A percentile compares a stretch with the other conserved stretches of the same genome.
These are phyloP conservation scores for Annulohypoxylon truncatum DNA, from an alignment of 2,329 filamentous ascomycete genomes.

Conservation along the genomic window DNA sequence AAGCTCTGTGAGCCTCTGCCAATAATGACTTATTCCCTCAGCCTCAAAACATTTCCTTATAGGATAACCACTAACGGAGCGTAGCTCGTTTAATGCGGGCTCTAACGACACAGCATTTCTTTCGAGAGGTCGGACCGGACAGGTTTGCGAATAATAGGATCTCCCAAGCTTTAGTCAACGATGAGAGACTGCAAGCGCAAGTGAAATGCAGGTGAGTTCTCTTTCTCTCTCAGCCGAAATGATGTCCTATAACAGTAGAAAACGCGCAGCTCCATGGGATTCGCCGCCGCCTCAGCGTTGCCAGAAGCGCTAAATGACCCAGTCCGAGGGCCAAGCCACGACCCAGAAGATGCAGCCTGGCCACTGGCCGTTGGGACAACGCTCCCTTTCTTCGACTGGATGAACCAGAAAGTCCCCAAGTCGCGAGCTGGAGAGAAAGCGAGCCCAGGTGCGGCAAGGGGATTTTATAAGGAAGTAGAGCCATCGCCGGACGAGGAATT, in stretches of 20 bases:
- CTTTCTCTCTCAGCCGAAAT: background rate
- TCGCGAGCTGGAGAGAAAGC: constrained; percentile 32
- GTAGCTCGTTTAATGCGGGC: constrained; percentile 36
- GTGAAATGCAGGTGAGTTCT: constrained; percentile 30
- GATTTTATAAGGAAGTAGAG: constrained; percentile 20
- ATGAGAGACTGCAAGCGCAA: constrained; percentile 36
- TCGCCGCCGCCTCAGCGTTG: constrained; percentile 30
- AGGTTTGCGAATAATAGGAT: constrained; percentile 43
- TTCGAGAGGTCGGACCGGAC: constrained; percentile 34
- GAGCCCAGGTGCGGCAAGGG: constrained; percentile 35
- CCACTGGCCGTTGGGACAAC: constrained; percentile 30
- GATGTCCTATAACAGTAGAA: background rate
- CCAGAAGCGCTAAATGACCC: constrained; percentile 35
- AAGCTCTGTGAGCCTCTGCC: constrained; percentile 20
- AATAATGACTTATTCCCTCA: background rate
- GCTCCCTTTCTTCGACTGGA: constrained; percentile 34
- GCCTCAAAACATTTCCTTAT: background rate
- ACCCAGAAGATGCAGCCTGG: constrained; percentile 30
- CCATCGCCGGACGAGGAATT: constrained; percentile 28
- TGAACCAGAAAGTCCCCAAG: constrained; percentile 31
- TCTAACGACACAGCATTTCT: constrained; percentile 38
- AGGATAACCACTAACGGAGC: constrained; percentile 1
- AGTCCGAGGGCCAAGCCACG: constrained; percentile 35
- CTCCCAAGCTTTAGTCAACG: constrained; percentile 30
- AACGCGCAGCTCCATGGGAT: constrained; percentile 30